Base-by-base conservation (phyloP, 495 filamentous ascomycete species). In the Neurospora sp. region DNA sequence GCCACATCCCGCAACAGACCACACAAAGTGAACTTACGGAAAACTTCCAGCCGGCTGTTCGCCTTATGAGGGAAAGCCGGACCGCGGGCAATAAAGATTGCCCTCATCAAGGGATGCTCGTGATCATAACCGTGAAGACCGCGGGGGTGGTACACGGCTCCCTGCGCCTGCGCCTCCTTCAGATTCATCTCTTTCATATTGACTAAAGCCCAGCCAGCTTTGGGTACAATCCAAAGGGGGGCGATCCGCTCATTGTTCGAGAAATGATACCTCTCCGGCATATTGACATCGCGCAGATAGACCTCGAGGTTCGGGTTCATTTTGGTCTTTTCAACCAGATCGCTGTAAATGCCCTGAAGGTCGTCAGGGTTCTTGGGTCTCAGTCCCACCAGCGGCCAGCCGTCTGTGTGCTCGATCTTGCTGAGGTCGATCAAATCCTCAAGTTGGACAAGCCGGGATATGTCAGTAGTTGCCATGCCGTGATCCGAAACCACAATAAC, bases 401-500 rank as follows among this genome's bases (percentile, higher is more conserved):
- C 96, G 77, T 99, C 96, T 10, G 91, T 92, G 76, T 94, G 94
- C 72, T 90, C 91, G 31, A 97, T 89, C 70, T 92, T 86, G 62
- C 81, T 80, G 0, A 91, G 82, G 76, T 97, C 92, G 39, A 98
- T 86, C 4, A 97, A 77, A 78, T 98, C 94, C 74, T 99, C 96
- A n/a, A 98, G 83, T 79, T 98, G 96, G 35, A 99, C 88, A 46
- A 97, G 83, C n/a, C 95, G 89, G 20, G 89, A 86, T 0, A 86
- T 89, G 42, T 93, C 90, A 0, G 96, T 98, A 1, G 92, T 95
- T 5, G 95, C 95, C 96, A 99, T 99, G 27, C 96, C 96, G 77
- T 99, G 96, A 81, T 99, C 96, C 12, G 93, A 97, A 18, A 99
- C 94, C n/a, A 99, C 88, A 41, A 99, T 89, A n/a, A 99, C 87